A percentile compares a stretch with the other conserved stretches of the same genome.
These are phyloP conservation scores for Picea engelmannii DNA, from an alignment of 83 land plant genomes.

Conservation along the genomic window DNA sequence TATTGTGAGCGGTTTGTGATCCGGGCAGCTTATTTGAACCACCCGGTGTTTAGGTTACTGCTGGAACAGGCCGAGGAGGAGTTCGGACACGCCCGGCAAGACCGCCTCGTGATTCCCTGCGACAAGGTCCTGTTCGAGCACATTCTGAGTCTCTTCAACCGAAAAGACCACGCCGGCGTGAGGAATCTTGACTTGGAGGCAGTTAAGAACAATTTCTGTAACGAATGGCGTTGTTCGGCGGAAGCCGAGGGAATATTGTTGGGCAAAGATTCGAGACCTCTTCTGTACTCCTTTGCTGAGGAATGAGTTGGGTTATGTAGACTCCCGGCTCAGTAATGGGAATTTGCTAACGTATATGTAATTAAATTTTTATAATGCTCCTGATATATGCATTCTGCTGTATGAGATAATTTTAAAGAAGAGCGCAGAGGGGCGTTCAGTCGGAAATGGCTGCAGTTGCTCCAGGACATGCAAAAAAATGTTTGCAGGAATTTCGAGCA, in stretches of 20 bases:
- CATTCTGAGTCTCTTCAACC: conserved; percentile 24
- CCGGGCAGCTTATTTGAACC: conserved; percentile 48
- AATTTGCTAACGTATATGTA: too few species aligned
- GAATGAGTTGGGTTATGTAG: too few species aligned
- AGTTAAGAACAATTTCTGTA: conserved; percentile 21
- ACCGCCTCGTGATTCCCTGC: conserved; percentile 63
- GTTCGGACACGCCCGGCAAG: conserved; percentile 36
- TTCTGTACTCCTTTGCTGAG: conserved; percentile 34
- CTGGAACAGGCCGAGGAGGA: conserved; percentile 42
- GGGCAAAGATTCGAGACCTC: conserved; percentile 31
- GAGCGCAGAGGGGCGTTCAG: too few species aligned
- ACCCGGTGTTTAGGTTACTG: conserved; percentile 44
- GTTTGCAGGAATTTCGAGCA: too few species aligned
- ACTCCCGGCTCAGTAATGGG: too few species aligned
- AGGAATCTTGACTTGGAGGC: conserved; percentile 29
- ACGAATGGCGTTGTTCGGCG: background rate
- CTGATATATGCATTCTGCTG: too few species aligned
- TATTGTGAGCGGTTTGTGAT: conserved; percentile 37
- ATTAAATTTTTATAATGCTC: too few species aligned
- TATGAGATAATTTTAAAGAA: too few species aligned
- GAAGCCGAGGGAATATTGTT: background rate
- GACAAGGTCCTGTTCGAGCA: conserved; percentile 51
- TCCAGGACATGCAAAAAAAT: too few species aligned
- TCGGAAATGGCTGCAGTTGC: too few species aligned
- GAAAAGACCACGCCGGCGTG: conserved; percentile 19